Base-by-base conservation (phyloP, 1,284 basidiomycete genomes). In the Vanrija humicola region DNA sequence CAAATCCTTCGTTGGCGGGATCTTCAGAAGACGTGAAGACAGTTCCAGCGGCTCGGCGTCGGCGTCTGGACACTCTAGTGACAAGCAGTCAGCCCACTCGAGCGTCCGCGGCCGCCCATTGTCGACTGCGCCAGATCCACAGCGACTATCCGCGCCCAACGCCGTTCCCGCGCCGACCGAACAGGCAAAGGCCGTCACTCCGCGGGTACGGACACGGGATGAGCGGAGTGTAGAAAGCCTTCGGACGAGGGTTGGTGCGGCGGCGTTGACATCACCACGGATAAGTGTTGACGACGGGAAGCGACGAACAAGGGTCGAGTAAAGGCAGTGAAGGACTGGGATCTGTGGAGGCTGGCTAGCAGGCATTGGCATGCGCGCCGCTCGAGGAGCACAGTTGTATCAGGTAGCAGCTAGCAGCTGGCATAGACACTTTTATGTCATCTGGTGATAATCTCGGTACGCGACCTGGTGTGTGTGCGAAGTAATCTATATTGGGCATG, bases 181-280 rank as follows among this genome's bases (percentile, higher is more conserved):
- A n/a, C 38, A 25, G 8, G 59, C 64, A 9, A 65, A 63, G 39
- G 59, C 62, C 9, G 61, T 73, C 12, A 72, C 68, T 10, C 71
- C 71, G 4, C 56, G 64, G 15, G 64, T 73, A 10, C 45, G 71
- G 25, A 68, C 65, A 6, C 52, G 67, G 4, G 68, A 68, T 19
- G 71, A 73, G 54, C 59, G 65, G 25, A 64, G 62, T 38, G 62
- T 67, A 14, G 69, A 70, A n/a, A 59, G 59, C 49, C 26, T 58
- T 5, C 47, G 55, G 3, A 34, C 25, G 38, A 44, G 44, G 25
- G 51, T 25, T 42, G 40, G 46, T 48, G 46, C 16, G 46, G 34
- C 23, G 47, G 47, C 38, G 47, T 48, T 9, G 47, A 48, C 34
- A 34, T 34, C 34, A 34, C 34, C 34, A 12, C 9, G 23, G 18